These are phyloP conservation scores for Paecilomyces sp. DNA, from an alignment of 2,329 filamentous ascomycete species.

Conservation along the genomic window DNA sequence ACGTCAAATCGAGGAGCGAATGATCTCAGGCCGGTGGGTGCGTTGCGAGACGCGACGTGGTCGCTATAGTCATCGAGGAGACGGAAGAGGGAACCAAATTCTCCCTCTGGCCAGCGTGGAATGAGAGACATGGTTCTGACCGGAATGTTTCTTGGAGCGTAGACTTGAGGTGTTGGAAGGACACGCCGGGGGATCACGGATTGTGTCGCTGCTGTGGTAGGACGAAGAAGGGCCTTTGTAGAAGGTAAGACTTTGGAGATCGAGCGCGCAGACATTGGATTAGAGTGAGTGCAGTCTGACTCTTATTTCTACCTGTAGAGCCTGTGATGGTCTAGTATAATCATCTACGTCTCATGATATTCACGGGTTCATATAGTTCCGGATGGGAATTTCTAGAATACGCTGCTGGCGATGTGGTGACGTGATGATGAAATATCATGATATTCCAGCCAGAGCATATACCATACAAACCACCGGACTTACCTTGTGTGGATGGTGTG, in stretches of 20 bases:
- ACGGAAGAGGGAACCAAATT: slow-evolving; percentile 29
- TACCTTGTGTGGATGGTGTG: background rate
- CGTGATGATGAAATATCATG: background rate
- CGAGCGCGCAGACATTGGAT: background rate
- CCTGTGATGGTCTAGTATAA: background rate
- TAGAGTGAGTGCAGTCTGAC: background rate
- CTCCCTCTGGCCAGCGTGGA: slow-evolving; percentile 11
- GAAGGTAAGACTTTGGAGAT: background rate
- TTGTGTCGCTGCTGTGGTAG: background rate
- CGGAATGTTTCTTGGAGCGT: background rate
- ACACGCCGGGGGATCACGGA: background rate
- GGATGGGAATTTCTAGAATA: background rate
- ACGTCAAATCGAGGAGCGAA: slow-evolving; percentile 36
- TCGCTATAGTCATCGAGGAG: slow-evolving; percentile 29
- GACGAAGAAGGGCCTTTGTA: background rate
- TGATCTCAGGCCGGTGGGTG: slow-evolving; percentile 13
- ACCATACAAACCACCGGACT: background rate
- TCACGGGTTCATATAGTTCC: background rate
- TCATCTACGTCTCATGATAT: background rate
- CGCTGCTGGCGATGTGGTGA: background rate
- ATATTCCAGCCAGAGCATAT: background rate
- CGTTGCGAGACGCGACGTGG: slow-evolving; percentile 11
- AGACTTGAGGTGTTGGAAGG: background rate
- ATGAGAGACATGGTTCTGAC: slow-evolving; percentile 12
- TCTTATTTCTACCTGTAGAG: background rate